Evolutionary conservation across 2,329 filamentous ascomycete genomes (phyloP).

Genomic region (Paecilomyces sp.): DNA sequence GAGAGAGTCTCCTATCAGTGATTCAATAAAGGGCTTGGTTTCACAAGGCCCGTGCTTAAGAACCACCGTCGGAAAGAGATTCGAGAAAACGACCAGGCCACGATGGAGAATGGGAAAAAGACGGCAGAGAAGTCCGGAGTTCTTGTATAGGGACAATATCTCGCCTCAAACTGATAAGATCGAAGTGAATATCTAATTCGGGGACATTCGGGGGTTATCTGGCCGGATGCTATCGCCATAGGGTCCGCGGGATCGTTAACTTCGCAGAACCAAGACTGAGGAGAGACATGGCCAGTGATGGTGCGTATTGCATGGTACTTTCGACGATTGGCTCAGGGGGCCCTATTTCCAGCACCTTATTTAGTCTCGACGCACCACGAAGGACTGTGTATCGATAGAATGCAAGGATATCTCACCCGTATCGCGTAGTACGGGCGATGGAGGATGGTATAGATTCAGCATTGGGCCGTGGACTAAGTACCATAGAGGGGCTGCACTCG

Average conservation of each 20-base stretch:
- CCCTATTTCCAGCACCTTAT: background rate
- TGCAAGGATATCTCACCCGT: background rate
- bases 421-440: background rate
- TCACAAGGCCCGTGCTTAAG: background rate
- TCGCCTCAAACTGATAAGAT: background rate
- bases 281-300: background rate
- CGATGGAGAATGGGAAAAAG: background rate
- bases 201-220: background rate
- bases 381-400: background rate
- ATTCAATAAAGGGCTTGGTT: background rate
- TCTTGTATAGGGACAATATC: background rate
- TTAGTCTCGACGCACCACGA: background rate
- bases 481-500: background rate
- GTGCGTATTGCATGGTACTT: background rate
- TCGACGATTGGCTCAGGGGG: background rate
- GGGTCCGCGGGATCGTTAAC: background rate
- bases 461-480: background rate
- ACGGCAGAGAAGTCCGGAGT: background rate
- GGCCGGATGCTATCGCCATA: background rate
- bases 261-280: background rate
- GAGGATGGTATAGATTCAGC: background rate
- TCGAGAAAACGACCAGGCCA: background rate
- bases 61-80: background rate
- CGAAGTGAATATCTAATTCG: background rate
- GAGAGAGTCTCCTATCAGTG: background rate